These are phyloP conservation scores for Lenzites betulinus DNA, from an alignment of 768 basidiomycete species.

Conservation along the genomic window DNA sequence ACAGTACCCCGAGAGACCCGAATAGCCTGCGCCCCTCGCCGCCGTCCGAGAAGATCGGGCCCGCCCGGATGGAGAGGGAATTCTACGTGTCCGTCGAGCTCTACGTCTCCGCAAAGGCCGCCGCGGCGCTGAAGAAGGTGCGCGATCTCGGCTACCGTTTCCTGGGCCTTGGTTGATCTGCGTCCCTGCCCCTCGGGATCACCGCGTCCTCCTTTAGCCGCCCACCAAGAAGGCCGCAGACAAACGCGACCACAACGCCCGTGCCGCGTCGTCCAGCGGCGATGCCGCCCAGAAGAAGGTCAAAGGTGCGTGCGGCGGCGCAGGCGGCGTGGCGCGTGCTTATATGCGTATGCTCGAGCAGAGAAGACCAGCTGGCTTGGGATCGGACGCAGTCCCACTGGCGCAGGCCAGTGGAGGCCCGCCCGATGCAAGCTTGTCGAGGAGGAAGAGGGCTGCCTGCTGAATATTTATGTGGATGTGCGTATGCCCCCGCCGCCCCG, in stretches of 20 bases:
- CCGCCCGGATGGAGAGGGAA: slow-evolving; percentile 39
- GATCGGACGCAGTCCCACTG: slow-evolving; percentile 50
- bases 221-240: slow-evolving; percentile 50
- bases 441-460: slow-evolving; percentile 64
- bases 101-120: slow-evolving; percentile 56
- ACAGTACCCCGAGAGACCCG: slow-evolving; percentile 2
- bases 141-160: slow-evolving; percentile 14
- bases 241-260: slow-evolving; percentile 46
- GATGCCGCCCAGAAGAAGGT: slow-evolving; percentile 54
- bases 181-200: not conserved
- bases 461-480: slow-evolving; percentile 79
- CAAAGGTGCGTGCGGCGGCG: slow-evolving; percentile 50
- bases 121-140: slow-evolving; percentile 59
- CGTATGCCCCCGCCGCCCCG: slow-evolving; percentile 25
- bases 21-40: slow-evolving; percentile 9
- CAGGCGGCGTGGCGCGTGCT: not conserved
- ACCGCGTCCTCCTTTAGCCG: slow-evolving; percentile 41
- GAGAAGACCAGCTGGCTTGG: slow-evolving; percentile 77
- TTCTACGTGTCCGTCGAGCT: slow-evolving; percentile 65
- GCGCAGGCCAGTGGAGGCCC: slow-evolving; percentile 67
- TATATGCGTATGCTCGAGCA: slow-evolving; percentile 30
- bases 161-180: not conserved
- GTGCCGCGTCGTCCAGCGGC: slow-evolving; percentile 32
- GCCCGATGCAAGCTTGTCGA: slow-evolving; percentile 72
- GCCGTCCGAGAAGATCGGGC: slow-evolving; percentile 10